These are phyloP conservation scores for Hyphodiscus hymeniophilus DNA, from an alignment of 495 filamentous ascomycete species.

Conservation along the genomic window DNA sequence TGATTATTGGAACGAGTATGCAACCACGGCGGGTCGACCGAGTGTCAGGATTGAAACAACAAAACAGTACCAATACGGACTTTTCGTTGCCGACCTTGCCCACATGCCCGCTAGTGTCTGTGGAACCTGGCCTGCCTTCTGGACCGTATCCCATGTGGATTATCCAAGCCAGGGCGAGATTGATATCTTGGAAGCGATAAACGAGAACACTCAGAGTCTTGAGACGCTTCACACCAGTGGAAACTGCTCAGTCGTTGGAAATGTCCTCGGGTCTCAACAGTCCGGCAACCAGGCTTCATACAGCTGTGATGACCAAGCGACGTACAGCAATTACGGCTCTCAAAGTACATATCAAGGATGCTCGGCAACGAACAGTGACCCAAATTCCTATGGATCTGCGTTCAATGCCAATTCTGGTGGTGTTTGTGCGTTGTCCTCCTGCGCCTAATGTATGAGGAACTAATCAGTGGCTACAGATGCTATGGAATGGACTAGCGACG, in stretches of 20 bases:
- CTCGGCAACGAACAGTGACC: conserved; percentile 6
- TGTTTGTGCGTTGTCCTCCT: conserved; percentile 68
- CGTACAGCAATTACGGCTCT: conserved; percentile 32
- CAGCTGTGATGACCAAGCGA: conserved; percentile 7
- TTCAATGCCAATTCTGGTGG: conserved; percentile 71
- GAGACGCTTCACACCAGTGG: conserved; percentile 67
- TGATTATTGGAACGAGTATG: conserved; percentile 31
- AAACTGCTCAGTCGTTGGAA: conserved; percentile 50
- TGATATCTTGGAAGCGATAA: conserved; percentile 85
- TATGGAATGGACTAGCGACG: conserved; percentile 60
- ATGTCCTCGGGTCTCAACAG: conserved; percentile 26
- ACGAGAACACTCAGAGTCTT: conserved; percentile 50
- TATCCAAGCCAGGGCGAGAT: conserved; percentile 81
- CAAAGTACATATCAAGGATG: conserved; percentile 38
- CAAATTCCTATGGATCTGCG: conserved; percentile 47
- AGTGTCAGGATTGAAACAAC: conserved; percentile 63
- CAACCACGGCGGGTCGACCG: conserved; percentile 43
- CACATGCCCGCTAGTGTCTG: conserved; percentile 67
- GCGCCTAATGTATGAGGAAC: too few species aligned
- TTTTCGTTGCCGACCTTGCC: conserved; percentile 63
- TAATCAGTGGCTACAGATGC: too few species aligned
- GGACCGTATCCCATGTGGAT: conserved; percentile 47
- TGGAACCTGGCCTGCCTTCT: conserved; percentile 42
- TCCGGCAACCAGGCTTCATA: not conserved
- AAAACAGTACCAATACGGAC: conserved; percentile 54